Conservation (phyloP, 805 yeast genomes). For the Candida bentonensis region DNA sequence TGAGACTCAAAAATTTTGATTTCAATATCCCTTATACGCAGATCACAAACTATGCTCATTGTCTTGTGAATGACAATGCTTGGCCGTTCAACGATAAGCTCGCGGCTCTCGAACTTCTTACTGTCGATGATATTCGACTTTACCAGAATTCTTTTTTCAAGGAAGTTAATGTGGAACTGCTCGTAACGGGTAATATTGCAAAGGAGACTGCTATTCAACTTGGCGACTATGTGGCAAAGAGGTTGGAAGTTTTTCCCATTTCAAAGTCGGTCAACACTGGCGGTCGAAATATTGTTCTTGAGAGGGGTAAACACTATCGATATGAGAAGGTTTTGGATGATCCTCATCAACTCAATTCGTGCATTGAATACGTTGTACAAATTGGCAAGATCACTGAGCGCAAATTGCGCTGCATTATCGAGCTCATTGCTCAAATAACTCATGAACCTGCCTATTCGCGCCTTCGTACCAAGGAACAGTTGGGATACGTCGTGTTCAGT, state of each 20-base stretch:
- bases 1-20: conserved; percentile 54
- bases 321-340: conserved; percentile 33
- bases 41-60: conserved; percentile 46
- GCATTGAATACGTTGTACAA: conserved; percentile 67
- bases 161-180: conserved; percentile 55
- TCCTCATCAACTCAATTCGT: conserved; percentile 62
- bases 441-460: conserved; percentile 84
- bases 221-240: conserved; percentile 15
- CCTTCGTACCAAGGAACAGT: conserved; percentile 83
- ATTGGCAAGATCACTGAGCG: conserved; percentile 37
- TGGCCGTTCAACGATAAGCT: conserved; percentile 55
- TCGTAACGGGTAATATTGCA: conserved; percentile 62
- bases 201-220: conserved; percentile 40
- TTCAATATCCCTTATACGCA: conserved; percentile 69
- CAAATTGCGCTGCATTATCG: conserved; percentile 35
- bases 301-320: conserved; percentile 5
- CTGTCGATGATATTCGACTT: conserved; percentile 4
- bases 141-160: conserved; percentile 25
- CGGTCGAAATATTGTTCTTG: background rate
- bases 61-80: conserved; percentile 56
- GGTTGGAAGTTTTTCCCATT: background rate
- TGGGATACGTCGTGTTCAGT: conserved; percentile 87
- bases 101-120: conserved; percentile 36
- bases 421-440: conserved; percentile 55
- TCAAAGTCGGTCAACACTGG: background rate